Evolutionary conservation across 768 basidiomycete species (phyloP).

Genomic region (Boletus tylopilopsis): DNA sequence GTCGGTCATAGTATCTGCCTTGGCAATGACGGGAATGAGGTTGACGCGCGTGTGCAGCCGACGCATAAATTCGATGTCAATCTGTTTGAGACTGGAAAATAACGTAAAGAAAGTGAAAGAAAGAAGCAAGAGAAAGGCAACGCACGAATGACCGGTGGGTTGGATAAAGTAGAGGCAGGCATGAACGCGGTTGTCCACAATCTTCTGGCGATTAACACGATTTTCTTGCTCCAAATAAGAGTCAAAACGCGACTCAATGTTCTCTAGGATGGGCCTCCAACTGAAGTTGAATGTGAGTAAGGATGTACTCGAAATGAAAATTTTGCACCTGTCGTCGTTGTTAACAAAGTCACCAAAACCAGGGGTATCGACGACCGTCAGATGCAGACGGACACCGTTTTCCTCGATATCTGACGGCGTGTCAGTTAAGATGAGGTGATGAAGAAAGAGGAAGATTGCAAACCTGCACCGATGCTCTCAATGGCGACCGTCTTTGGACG

Average conservation of each 20-base stretch:
- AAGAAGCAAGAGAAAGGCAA: background rate
- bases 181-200: conserved; percentile 96
- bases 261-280: conserved; percentile 98
- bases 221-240: conserved; percentile 98
- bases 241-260: conserved; percentile 97
- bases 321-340: conserved; percentile 87
- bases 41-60: conserved; percentile 97
- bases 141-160: conserved; percentile 96
- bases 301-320: conserved; percentile 8
- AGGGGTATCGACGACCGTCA: conserved; percentile 99
- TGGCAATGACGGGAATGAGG: conserved; percentile 97
- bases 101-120: background rate
- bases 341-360: conserved; percentile 99
- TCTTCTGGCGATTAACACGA: conserved; percentile 91
- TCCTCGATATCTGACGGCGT: conserved; percentile 88
- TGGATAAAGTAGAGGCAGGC: conserved; percentile 99
- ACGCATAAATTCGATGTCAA: conserved; percentile 99
- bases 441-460: conserved; percentile 11
- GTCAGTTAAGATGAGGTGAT: conserved; percentile 10
- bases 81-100: conserved; percentile 79
- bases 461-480: conserved; percentile 97
- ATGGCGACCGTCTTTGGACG: conserved; percentile 92
- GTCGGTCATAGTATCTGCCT: conserved; percentile 96
- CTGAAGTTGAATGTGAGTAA: conserved; percentile 39
- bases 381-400: conserved; percentile 91